Conservation (phyloP, 805 yeast species). For the Candida piceae region DNA sequence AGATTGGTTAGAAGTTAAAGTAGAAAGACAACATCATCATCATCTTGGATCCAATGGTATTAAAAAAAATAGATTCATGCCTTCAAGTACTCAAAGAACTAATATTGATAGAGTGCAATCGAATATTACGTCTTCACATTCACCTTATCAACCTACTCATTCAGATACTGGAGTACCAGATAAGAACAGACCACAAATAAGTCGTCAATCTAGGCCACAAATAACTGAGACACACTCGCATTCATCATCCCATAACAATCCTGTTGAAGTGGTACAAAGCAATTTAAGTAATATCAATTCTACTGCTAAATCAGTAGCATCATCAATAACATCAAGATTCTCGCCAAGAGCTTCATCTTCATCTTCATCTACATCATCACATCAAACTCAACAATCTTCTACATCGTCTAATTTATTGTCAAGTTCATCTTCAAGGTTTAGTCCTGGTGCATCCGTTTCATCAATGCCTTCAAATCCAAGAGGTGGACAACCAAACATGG, state of each 20-base stretch:
- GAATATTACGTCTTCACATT: too few species aligned
- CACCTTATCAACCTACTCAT: too few species aligned
- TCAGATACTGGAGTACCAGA: too few species aligned
- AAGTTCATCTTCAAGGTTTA: background rate
- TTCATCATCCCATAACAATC: background rate
- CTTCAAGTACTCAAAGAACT: too few species aligned
- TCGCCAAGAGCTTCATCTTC: too few species aligned
- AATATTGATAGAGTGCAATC: too few species aligned
- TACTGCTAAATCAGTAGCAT: constrained; percentile 6
- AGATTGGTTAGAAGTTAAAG: constrained; percentile 24
- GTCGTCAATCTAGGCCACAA: too few species aligned
- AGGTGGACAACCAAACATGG: background rate
- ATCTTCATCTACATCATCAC: background rate
- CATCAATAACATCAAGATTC: constrained; percentile 13
- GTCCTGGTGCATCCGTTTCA: background rate
- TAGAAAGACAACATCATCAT: background rate
- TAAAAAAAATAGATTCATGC: constrained; percentile 2
- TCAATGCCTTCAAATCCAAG: background rate
- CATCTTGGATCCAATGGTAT: background rate
- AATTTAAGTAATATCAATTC: background rate
- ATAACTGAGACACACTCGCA: background rate
- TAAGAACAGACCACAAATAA: too few species aligned
- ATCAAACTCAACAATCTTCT: background rate
- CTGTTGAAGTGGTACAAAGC: background rate
- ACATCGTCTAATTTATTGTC: background rate